Base-by-base conservation (phyloP, 495 filamentous ascomycete species). In the Usnea hakonensis region DNA sequence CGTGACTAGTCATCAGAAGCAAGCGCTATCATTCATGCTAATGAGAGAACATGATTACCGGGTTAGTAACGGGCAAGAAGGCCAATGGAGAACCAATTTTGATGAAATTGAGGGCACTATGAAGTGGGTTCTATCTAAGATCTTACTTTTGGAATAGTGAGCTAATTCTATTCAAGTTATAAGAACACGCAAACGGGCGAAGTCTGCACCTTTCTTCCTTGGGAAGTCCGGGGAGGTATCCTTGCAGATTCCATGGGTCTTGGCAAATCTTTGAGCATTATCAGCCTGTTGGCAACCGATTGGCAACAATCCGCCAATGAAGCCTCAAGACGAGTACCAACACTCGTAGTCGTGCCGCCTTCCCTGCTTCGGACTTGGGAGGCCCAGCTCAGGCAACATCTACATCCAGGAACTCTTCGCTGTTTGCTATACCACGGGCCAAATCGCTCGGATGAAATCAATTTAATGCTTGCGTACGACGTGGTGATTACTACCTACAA, bases 191-290 rank as follows among this genome's bases (percentile, higher is more conserved):
- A 57, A 14, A 59, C 54, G 28, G 50, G 55, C 26, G 44, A 59
- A n/a, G n/a, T 32, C 11, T 33, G 43, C 21, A 50, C 48, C 5
- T 50, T 46, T 43, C 30, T 26, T 28, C 75, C 73, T 1, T 54
- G 61, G 2, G 46, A 60, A 9, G 74, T 73, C 8, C 57, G 58
- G n/a, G 75, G 75, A 0, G 75, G 76, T 0, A 76, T 78, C 37
- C 63, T 78, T 33, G 76, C 74, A 1, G 76, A 78, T 44, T 64
- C 71, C 6, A 77, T 77, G 75, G 75, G 76, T 17, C 67, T 76
- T 0, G 75, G 76, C 0, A 77, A 77, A 69, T 72, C 72, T 2
- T 53, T 78, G 13, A 72, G 67, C 13, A 74, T 77, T 67, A 76
- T 77, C 35, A 59, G 73, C 32, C 56, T 78, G 10, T 55, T 74